A percentile compares a stretch with the other conserved stretches of the same genome.
Evolutionary conservation across 1,284 basidiomycete genomes (phyloP).

Genomic region (Ganoderma multipileum): DNA sequence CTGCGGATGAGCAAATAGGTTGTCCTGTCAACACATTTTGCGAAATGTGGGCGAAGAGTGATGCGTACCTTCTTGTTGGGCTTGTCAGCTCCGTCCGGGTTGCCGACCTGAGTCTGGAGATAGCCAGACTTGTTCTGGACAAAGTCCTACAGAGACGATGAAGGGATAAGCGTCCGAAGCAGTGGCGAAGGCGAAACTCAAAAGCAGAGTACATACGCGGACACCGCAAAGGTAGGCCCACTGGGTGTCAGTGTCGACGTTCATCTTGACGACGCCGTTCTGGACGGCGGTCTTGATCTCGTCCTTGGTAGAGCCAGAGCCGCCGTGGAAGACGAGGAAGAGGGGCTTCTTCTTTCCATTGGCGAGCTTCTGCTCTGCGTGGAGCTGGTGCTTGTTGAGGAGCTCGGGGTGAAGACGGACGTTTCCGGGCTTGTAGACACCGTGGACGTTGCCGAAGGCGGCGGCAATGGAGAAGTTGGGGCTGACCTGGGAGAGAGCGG

Average conservation of each 20-base stretch:
- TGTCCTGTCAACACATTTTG: not conserved
- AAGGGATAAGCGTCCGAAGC: not conserved
- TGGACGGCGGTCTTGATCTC: conserved; percentile 94
- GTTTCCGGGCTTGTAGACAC: conserved; percentile 95
- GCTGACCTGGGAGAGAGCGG: conserved; percentile 83
- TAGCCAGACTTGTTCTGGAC: conserved; percentile 86
- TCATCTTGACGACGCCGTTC: conserved; percentile 98
- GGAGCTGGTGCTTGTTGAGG: conserved; percentile 90
- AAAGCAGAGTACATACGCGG: conserved; percentile 56
- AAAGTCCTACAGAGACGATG: conserved; percentile 68
- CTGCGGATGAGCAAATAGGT: conserved; percentile 42
- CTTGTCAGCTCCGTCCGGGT: conserved; percentile 93
- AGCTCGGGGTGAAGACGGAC: conserved; percentile 93
- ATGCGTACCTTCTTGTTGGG: conserved; percentile 92
- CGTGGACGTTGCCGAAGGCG: conserved; percentile 97
- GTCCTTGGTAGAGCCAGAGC: conserved; percentile 96
- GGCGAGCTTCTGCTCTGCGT: conserved; percentile 77
- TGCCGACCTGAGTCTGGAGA: conserved; percentile 88
- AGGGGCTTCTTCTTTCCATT: conserved; percentile 79
- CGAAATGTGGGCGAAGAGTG: not conserved
- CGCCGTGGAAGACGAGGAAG: conserved; percentile 99
- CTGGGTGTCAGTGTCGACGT: conserved; percentile 94
- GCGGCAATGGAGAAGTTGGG: conserved; percentile 98
- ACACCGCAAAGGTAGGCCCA: conserved; percentile 93
- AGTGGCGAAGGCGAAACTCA: no score